These are phyloP conservation scores for Sapria himalayana DNA, from an alignment of 345 rosid genomes.

Conservation along the genomic window DNA sequence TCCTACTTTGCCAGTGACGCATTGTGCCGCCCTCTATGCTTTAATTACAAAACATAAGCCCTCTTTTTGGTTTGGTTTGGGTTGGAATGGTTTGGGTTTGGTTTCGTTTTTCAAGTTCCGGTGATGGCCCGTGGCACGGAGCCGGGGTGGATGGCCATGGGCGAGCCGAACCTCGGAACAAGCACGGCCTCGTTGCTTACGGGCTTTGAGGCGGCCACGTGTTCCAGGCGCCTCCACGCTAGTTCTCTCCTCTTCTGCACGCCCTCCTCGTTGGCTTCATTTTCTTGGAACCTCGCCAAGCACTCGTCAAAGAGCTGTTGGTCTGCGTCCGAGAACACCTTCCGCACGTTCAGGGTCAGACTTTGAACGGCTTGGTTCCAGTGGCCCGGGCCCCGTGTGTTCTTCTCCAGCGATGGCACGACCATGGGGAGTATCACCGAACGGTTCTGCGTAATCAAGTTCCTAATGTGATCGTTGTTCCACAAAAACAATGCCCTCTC, in stretches of 20 bases:
- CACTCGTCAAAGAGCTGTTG: conserved; percentile 48
- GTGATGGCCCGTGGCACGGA: conserved; percentile 19
- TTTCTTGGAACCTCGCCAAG: conserved; percentile 31
- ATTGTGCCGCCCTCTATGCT: no score
- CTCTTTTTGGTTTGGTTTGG: no score
- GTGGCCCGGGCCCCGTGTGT: conserved; percentile 24
- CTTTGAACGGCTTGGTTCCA: conserved; percentile 59
- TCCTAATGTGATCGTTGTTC: conserved; percentile 45
- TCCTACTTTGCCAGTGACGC: no score
- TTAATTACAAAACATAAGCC: no score
- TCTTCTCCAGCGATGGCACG: conserved; percentile 38
- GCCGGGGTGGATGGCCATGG: conserved; percentile 20
- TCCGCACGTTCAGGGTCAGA: conserved; percentile 31
- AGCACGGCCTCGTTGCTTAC: conserved; percentile 37
- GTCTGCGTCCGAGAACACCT: conserved; percentile 36
- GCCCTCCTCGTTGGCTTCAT: conserved; percentile 26
- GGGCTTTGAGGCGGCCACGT: conserved; percentile 35
- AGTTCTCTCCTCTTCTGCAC: conserved; percentile 25
- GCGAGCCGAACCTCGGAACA: conserved; percentile 26
- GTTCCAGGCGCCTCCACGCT: conserved; percentile 51
- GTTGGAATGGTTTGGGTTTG: no score
- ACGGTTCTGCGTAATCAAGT: conserved; percentile 22
- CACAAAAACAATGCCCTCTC: conserved; percentile 42
- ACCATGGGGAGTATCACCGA: conserved; percentile 34
- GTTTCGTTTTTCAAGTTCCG: conserved; percentile 26